phyloP scores from a whole-genome alignment of 2,329 filamentous ascomycete genomes.

The Lecanosticta acicola region DNA sequence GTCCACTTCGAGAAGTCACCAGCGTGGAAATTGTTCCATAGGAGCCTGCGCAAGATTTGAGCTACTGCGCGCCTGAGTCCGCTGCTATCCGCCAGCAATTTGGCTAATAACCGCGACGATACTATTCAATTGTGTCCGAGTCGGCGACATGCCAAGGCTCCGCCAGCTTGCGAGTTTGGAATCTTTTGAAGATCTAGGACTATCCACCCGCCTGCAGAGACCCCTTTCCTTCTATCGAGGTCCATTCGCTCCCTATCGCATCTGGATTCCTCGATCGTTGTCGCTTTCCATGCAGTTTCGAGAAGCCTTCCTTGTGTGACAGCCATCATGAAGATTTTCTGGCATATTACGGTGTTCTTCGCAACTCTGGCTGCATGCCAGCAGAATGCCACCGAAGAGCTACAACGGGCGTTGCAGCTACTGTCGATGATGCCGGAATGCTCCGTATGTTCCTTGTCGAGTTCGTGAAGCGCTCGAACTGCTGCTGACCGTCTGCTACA shows the following conservation, averaged over 20 bases:
- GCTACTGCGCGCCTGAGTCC: neutral
- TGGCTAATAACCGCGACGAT: neutral
- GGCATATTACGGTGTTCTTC: slow-evolving; percentile 7
- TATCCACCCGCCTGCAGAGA: too few species aligned
- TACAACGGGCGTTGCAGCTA: slow-evolving; percentile 8
- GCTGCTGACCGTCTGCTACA: slow-evolving; percentile 1
- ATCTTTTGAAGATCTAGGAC: neutral
- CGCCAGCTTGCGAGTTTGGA: neutral
- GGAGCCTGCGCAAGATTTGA: neutral
- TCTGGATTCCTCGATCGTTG: too few species aligned
- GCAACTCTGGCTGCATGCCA: slow-evolving; percentile 7
- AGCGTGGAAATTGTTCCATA: neutral
- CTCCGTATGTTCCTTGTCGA: slow-evolving; percentile 6
- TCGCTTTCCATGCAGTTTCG: too few species aligned
- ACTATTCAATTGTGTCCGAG: neutral
- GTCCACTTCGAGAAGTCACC: neutral
- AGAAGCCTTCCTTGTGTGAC: too few species aligned
- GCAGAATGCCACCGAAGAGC: slow-evolving; percentile 10
- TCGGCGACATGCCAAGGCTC: slow-evolving; percentile 3
- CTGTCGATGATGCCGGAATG: slow-evolving; percentile 13
- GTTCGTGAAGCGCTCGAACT: neutral
- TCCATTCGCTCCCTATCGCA: too few species aligned
- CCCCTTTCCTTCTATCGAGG: too few species aligned
- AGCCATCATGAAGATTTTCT: slow-evolving; percentile 12
- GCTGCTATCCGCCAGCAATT: neutral